Percentiles rank a stretch among this genome's conserved stretches.
phyloP scores from a whole-genome alignment of 768 basidiomycete species.

The Pulveroboletus ravenelii region DNA sequence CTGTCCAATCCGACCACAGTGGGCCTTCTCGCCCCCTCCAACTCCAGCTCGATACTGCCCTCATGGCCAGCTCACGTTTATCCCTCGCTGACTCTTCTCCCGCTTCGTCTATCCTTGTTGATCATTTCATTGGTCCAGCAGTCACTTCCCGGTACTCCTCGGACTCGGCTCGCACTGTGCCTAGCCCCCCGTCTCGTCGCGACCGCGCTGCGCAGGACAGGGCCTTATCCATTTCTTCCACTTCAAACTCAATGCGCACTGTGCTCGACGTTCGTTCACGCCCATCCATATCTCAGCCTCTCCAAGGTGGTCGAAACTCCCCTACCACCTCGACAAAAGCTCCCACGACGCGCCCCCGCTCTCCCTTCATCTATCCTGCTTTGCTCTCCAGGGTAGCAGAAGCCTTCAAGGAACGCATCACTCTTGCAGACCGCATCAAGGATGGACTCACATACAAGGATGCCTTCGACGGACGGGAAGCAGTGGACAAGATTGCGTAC shows the following conservation, averaged over 20 bases:
- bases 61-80: conserved; percentile 38
- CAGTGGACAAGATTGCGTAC: conserved; percentile 94
- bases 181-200: conserved; percentile 48
- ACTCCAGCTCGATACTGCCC: conserved; percentile 57
- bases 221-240: conserved; percentile 70
- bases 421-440: conserved; percentile 76
- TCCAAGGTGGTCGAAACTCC: conserved; percentile 38
- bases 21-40: conserved; percentile 39
- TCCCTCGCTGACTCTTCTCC: conserved; percentile 43
- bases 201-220: conserved; percentile 65
- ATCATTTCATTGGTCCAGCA: conserved; percentile 24
- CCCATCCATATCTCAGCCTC: conserved; percentile 29
- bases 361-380: conserved; percentile 90
- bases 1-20: conserved; percentile 36
- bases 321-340: conserved; percentile 34
- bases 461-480: conserved; percentile 94
- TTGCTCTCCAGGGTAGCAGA: conserved; percentile 91
- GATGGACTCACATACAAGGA: conserved; percentile 96
- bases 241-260: conserved; percentile 48
- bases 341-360: conserved; percentile 40
- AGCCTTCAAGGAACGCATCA: conserved; percentile 82
- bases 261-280: conserved; percentile 37
- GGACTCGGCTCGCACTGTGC: conserved; percentile 63
- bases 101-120: conserved; percentile 37
- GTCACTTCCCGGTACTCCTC: conserved; percentile 53